Base-by-base conservation (phyloP, 2,329 filamentous ascomycete genomes). In the Coccinonectria pachysandricola region DNA sequence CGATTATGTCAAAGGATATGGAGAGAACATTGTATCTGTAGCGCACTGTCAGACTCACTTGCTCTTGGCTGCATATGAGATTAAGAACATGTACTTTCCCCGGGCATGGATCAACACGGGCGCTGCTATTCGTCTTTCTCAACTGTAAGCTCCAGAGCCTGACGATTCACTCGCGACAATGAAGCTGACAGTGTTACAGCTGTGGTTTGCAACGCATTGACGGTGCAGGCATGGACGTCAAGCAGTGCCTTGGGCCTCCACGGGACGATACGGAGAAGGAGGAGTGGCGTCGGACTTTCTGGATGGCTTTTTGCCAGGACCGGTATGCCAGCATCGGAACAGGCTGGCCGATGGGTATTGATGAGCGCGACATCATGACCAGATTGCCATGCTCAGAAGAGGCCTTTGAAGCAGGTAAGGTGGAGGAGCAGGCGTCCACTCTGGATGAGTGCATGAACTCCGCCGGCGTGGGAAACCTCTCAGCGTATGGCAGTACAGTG, bases 21-120 rank as follows among this genome's bases (percentile, higher is more conserved):
- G 91, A 27, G 88, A 96, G 53, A 70, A 77, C 39, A 81, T 92
- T 50, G 81, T 95, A 40, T 88, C 80, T 2, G 65, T 95, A 15
- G 78, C 79, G 10, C 84, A 94, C 53, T 82, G 79, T 26, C 91
- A 98, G 52, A 75, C 83, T 1, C 92, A 92, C 68, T 64, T 76
- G 14, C 61, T 96, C 12, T 65, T 92, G 24, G 73, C 77, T 5
- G 75, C 71, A 1, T 95, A 93, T 45, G 91, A 98, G 53, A 96
- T 95, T 64, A 94, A 88, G 58, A 81, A 83, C 69, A 94, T 96
- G 83, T 92, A 86, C 53, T 96, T 96, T 43, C 88, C 91, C 2
- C 68, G 91, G 39, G 91, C 91, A 1, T 96, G 91, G 91, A 75
- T 94, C 60, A 95, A 83, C 41, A 79, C 83, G 3, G 91, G 88